Evolutionary conservation across 2,329 filamentous ascomycete species (phyloP), one percentile per base, ranked within the genome.

Genomic region (Hypomyces rosellus): DNA sequence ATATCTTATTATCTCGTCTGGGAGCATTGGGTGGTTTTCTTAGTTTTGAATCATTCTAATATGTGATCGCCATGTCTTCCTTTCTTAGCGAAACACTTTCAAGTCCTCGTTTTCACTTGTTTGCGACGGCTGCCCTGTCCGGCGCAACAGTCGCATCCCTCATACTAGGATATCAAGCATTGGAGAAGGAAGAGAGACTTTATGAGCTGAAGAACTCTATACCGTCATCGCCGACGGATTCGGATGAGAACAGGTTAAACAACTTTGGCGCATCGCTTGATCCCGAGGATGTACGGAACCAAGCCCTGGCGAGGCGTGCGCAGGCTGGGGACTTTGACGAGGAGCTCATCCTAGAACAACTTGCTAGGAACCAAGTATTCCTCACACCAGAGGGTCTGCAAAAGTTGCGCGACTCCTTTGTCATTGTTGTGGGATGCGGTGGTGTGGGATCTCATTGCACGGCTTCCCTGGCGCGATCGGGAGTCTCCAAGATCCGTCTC

Each of bases 361-460:
- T 99, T 12, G 91, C 92, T 2, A 85, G 93, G 45, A 97, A 96
- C 66, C 82, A 88, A 48, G 90, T 93, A 30, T 99, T 99, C 64
- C 81, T 99, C 11, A 89, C 81, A 13, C 84, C 92, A 30, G 84
- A 84, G 7, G 93, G 93, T 0, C 79, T 99, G 11, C 74, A 76
- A 14, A 89, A 87, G 63, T 79, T 99, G 30, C 87, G 92, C 12
- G 76, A 79, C 43, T 81, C 92, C 1, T 95, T 95, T 62, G 81
- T 99, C 43, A 78, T 97, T 37, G 81, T 99, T 1, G 90, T 99
- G 11, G 93, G 93, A 4, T 92, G 90, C 58, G 93, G 93, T 55
- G 93, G 93, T 39, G 93, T 99, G 5, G 93, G 93, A 42, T 96
- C 90, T 6, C 95, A 99, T 72, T 91, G 89, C 55, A 81, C 86